phyloP scores from a whole-genome alignment of 2,329 filamentous ascomycete genomes.

The Sarocladium strictum region DNA sequence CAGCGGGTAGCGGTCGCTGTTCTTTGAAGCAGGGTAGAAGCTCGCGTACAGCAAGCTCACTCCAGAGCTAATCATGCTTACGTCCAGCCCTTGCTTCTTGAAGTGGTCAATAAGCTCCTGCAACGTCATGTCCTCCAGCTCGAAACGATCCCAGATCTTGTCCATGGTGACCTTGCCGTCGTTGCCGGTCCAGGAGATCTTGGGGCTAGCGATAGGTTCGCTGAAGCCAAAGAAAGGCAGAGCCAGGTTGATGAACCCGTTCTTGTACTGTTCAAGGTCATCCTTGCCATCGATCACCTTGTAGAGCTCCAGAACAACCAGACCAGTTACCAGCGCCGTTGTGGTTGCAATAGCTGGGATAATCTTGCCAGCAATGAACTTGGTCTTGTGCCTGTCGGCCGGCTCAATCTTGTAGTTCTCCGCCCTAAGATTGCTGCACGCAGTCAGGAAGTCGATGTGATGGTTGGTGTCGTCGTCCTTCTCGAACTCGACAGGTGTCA shows the following conservation, averaged over 20 bases:
- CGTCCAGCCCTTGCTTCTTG: constrained; percentile 68
- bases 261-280: constrained; percentile 99
- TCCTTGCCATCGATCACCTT: constrained; percentile 94
- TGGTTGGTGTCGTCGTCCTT: constrained; percentile 98
- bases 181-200: constrained; percentile 80
- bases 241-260: constrained; percentile 94
- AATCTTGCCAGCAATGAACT: constrained; percentile 99
- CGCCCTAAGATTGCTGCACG: constrained; percentile 90
- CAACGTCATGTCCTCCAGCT: constrained; percentile 80
- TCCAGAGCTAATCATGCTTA: constrained; percentile 95
- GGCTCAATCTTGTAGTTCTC: constrained; percentile 96
- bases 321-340: constrained; percentile 87
- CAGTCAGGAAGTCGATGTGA: constrained; percentile 98
- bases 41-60: constrained; percentile 90
- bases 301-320: constrained; percentile 89
- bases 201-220: constrained; percentile 89
- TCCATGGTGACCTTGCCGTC: constrained; percentile 78
- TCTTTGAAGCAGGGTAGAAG: constrained; percentile 75
- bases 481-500: constrained; percentile 92
- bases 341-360: constrained; percentile 98
- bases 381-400: constrained; percentile 94
- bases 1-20: constrained; percentile 75
- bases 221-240: constrained; percentile 98
- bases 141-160: constrained; percentile 97
- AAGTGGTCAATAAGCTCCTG: constrained; percentile 80